Evolutionary conservation across 306 rosid genomes (phyloP).

Genomic region (Fragaria vesca): DNA sequence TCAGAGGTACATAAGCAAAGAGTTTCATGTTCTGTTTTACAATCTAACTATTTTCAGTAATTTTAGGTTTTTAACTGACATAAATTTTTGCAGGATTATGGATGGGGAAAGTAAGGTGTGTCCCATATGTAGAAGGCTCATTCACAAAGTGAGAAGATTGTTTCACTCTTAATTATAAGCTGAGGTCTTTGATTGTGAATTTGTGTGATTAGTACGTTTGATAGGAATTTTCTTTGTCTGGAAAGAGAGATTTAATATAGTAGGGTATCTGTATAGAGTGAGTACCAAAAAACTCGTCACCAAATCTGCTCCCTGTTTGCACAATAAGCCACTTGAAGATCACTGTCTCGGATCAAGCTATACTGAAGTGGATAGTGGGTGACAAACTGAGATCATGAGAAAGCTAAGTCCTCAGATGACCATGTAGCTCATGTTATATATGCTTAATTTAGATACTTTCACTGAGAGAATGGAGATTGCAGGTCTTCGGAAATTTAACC

Average conservation of each 20-base stretch:
- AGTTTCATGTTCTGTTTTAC: background rate
- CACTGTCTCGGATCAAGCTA: constrained; percentile 20
- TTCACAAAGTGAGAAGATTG: constrained; percentile 60
- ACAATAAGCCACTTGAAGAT: background rate
- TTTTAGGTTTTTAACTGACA: background rate
- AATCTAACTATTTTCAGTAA: background rate
- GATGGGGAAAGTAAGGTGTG: constrained; percentile 58
- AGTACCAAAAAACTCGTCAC: background rate
- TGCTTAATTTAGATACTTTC: background rate
- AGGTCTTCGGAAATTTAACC: constrained; percentile 10
- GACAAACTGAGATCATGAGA: background rate
- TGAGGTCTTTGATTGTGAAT: constrained; percentile 12
- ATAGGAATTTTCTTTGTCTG: constrained; percentile 9
- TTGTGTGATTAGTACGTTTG: constrained; percentile 6
- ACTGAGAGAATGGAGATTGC: background rate
- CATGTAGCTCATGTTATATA: background rate
- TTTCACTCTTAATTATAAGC: constrained; percentile 30
- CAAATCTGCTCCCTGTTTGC: constrained; percentile 1
- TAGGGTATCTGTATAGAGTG: constrained; percentile 5
- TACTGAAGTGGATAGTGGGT: constrained; percentile 8
- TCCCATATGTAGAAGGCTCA: constrained; percentile 70
- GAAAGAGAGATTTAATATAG: background rate
- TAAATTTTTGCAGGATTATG: constrained; percentile 51
- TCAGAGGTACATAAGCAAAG: constrained; percentile 48
- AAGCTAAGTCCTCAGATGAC: background rate